phyloP scores from a whole-genome alignment of 2,329 filamentous ascomycete species.

The Didymella arachidicola region DNA sequence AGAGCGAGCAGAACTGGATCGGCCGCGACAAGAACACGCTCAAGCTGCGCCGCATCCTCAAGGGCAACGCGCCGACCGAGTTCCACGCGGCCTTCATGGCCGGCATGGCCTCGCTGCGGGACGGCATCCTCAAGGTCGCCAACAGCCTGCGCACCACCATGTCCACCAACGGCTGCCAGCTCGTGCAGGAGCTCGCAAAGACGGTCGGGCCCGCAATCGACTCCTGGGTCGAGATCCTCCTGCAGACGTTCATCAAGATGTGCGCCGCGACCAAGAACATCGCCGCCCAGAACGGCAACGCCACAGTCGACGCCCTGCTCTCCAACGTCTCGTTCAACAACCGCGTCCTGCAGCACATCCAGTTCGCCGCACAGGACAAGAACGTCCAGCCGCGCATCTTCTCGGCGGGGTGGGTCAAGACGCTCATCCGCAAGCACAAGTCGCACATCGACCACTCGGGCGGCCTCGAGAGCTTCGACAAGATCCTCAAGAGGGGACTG shows the following conservation, averaged over 20 bases:
- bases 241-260: slow-evolving; percentile 89
- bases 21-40: slow-evolving; percentile 81
- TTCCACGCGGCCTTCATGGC: slow-evolving; percentile 75
- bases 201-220: slow-evolving; percentile 81
- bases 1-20: slow-evolving; percentile 91
- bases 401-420: slow-evolving; percentile 83
- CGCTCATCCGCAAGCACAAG: slow-evolving; percentile 82
- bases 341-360: slow-evolving; percentile 86
- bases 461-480: slow-evolving; percentile 82
- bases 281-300: slow-evolving; percentile 80
- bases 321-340: slow-evolving; percentile 79
- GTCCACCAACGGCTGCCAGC: slow-evolving; percentile 82
- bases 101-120: slow-evolving; percentile 76
- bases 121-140: slow-evolving; percentile 86
- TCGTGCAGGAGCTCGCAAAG: slow-evolving; percentile 84
- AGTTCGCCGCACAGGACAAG: slow-evolving; percentile 85
- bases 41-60: slow-evolving; percentile 78
- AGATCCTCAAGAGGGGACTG: slow-evolving; percentile 88
- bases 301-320: slow-evolving; percentile 81
- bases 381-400: slow-evolving; percentile 86
- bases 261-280: slow-evolving; percentile 93
- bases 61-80: slow-evolving; percentile 82
- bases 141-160: slow-evolving; percentile 88
- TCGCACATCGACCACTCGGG: slow-evolving; percentile 83
- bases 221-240: slow-evolving; percentile 85